phyloP scores from a whole-genome alignment of 2,329 filamentous ascomycete species.

The Claviceps arundinis region DNA sequence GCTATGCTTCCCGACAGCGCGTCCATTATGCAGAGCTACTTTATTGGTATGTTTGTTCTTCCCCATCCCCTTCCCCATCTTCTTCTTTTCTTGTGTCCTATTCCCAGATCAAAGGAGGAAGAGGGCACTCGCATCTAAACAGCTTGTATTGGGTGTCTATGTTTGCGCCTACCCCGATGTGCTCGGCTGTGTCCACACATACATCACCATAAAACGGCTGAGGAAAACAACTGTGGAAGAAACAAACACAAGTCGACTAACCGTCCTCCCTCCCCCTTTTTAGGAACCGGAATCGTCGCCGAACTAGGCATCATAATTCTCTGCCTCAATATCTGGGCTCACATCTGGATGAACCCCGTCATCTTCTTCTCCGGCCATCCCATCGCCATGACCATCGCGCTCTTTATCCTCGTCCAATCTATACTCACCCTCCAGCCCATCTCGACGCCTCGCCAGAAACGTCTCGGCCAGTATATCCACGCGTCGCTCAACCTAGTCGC shows the following conservation, averaged over 20 bases:
- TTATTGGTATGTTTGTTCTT: constrained; percentile 44
- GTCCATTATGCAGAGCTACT: constrained; percentile 55
- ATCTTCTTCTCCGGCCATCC: constrained; percentile 85
- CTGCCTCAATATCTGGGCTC: constrained; percentile 62
- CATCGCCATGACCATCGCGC: constrained; percentile 51
- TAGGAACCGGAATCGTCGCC: constrained; percentile 70
- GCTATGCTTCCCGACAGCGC: constrained; percentile 54
- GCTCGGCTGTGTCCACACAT: too few relatives aligned
- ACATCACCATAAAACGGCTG: too few relatives aligned
- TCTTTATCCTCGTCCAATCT: constrained; percentile 66
- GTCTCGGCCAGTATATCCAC: constrained; percentile 46
- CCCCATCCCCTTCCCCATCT: neutral
- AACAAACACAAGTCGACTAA: too few relatives aligned
- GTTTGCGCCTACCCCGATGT: too few relatives aligned
- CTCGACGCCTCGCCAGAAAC: constrained; percentile 61
- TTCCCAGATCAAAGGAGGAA: too few relatives aligned
- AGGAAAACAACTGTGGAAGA: too few relatives aligned
- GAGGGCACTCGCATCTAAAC: neutral
- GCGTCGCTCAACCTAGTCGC: constrained; percentile 55
- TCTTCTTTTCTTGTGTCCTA: neutral
- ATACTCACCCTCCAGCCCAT: constrained; percentile 77
- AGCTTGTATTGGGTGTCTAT: neutral
- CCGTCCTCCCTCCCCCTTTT: neutral
- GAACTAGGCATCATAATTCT: constrained; percentile 70
- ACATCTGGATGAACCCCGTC: constrained; percentile 54